Percentiles rank a stretch among this genome's conserved stretches.
These are phyloP conservation scores for Fraxinus sp. DNA, from an alignment of 305 asterid species.

Conservation along the genomic window DNA sequence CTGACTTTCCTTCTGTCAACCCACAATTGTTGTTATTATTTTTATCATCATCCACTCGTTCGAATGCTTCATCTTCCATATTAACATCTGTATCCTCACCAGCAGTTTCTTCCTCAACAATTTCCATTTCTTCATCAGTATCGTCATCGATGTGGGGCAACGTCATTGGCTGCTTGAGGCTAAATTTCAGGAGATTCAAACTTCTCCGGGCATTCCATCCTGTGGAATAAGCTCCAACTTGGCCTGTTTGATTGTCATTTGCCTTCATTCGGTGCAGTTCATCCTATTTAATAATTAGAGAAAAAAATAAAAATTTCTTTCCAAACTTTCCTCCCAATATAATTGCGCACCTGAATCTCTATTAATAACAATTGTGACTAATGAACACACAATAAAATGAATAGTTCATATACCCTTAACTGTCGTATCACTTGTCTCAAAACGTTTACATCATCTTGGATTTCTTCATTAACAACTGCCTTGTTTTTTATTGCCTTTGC, in stretches of 20 bases:
- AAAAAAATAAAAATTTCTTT: constrained; percentile 1
- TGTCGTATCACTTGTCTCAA: constrained; percentile 83
- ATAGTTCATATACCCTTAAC: constrained; percentile 47
- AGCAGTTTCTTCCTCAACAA: constrained; percentile 51
- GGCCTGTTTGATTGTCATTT: constrained; percentile 52
- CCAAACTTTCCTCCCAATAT: not conserved
- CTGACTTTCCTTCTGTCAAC: constrained; percentile 20
- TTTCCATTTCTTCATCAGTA: constrained; percentile 96
- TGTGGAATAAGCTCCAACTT: constrained; percentile 58
- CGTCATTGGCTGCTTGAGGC: constrained; percentile 83
- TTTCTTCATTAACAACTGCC: constrained; percentile 88
- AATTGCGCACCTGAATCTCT: not conserved
- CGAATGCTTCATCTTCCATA: constrained; percentile 66
- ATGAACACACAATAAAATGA: not conserved
- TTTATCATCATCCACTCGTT: constrained; percentile 40
- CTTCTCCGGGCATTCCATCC: constrained; percentile 97
- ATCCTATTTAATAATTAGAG: constrained; percentile 41
- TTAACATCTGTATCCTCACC: constrained; percentile 61
- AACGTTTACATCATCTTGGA: constrained; percentile 89
- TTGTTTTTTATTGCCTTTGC: constrained; percentile 97
- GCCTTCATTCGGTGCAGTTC: constrained; percentile 78
- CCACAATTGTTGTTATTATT: constrained; percentile 22
- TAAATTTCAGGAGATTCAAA: constrained; percentile 79
- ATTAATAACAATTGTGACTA: not conserved
- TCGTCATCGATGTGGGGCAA: constrained; percentile 73